phyloP scores from a whole-genome alignment of 1,139 yeast genomes.

The Magnusiomyces magnusii region DNA sequence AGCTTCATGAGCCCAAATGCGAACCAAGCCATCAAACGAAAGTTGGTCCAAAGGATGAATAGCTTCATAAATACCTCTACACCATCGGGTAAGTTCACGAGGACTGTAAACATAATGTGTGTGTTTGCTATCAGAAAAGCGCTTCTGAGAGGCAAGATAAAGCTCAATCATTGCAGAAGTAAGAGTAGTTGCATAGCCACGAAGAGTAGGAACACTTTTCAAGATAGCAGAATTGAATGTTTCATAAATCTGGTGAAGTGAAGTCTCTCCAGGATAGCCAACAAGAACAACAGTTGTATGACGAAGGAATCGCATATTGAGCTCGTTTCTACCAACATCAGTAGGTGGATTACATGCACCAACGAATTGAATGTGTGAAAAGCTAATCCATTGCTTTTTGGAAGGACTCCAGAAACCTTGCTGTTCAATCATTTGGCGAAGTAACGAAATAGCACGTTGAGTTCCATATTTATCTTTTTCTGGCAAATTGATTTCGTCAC shows the following conservation, averaged over 20 bases:
- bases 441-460: slow-evolving; percentile 63
- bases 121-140: slow-evolving; percentile 35
- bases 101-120: slow-evolving; percentile 76
- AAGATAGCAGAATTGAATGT: slow-evolving; percentile 52
- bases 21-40: slow-evolving; percentile 41
- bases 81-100: slow-evolving; percentile 86
- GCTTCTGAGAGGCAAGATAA: slow-evolving; percentile 41
- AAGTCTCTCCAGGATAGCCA: slow-evolving; percentile 65
- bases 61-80: slow-evolving; percentile 63
- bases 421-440: slow-evolving; percentile 68
- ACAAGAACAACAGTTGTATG: slow-evolving; percentile 64
- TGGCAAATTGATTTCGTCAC: slow-evolving; percentile 90
- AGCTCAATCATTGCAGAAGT: slow-evolving; percentile 64
- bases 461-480: slow-evolving; percentile 66
- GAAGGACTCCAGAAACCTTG: slow-evolving; percentile 68
- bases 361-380: slow-evolving; percentile 69
- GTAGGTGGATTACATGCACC: slow-evolving; percentile 94
- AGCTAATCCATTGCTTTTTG: slow-evolving; percentile 57
- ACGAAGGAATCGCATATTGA: slow-evolving; percentile 60
- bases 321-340: slow-evolving; percentile 62
- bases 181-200: slow-evolving; percentile 46
- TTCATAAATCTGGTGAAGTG: slow-evolving; percentile 61
- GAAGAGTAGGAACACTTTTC: slow-evolving; percentile 54
- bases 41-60: slow-evolving; percentile 37
- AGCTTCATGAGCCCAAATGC: slow-evolving; percentile 81